Percentiles rank a stretch among this genome's conserved stretches.
Conservation (phyloP, 306 rosid species). For the Quercus gilva region DNA sequence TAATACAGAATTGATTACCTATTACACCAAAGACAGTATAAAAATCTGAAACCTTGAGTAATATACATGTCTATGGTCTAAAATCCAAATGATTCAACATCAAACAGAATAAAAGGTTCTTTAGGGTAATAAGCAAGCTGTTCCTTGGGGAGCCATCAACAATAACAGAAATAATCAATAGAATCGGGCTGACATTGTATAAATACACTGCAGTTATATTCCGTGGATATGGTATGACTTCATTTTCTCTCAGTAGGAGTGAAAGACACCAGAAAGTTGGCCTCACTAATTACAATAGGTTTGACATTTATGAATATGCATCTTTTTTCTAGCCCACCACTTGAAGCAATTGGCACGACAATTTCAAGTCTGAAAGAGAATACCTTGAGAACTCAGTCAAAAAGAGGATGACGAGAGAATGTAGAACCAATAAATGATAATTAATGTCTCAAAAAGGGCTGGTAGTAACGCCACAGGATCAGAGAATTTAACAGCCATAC, state of each 20-base stretch:
- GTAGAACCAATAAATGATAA: not conserved
- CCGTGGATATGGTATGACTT: not conserved
- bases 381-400: not conserved
- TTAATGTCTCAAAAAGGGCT: constrained; percentile 1
- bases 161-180: too few species aligned
- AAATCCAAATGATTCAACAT: too few species aligned
- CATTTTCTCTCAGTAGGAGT: not conserved
- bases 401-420: not conserved
- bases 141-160: too few species aligned
- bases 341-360: not conserved
- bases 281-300: not conserved
- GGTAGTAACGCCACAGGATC: constrained; percentile 15
- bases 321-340: not conserved
- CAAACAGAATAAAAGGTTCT: too few species aligned
- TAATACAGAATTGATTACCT: too few species aligned
- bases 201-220: not conserved
- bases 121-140: too few species aligned
- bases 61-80: too few species aligned
- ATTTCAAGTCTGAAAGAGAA: not conserved
- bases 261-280: not conserved
- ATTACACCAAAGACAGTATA: too few species aligned
- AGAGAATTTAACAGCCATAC: constrained; percentile 8
- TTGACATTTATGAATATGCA: not conserved
- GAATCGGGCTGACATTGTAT: too few species aligned
- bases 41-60: too few species aligned